Percentiles rank a stretch among this genome's conserved stretches.
These are phyloP conservation scores for Trichoderma harzianum DNA, from an alignment of 2,329 filamentous ascomycete species.

Conservation along the genomic window DNA sequence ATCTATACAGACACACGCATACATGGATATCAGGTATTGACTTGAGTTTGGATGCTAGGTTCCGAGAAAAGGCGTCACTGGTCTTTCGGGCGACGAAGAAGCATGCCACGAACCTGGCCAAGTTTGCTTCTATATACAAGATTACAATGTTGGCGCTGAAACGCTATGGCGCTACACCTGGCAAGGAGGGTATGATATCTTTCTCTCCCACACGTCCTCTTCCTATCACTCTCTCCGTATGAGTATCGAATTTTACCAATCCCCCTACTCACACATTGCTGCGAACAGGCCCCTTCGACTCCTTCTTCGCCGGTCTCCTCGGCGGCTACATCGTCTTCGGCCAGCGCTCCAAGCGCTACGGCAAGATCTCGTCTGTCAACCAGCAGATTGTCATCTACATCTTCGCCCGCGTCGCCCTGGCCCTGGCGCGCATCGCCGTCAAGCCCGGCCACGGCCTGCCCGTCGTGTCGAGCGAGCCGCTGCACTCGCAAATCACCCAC, in stretches of 20 bases:
- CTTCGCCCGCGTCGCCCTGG: slow-evolving; percentile 85
- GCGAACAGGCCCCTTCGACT: slow-evolving; percentile 64
- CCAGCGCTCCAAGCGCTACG: slow-evolving; percentile 55
- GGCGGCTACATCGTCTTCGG: slow-evolving; percentile 95
- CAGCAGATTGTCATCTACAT: slow-evolving; percentile 99
- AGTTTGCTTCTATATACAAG: slow-evolving; percentile 92
- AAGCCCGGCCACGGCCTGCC: slow-evolving; percentile 57
- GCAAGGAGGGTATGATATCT: slow-evolving; percentile 52
- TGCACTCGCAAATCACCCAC: slow-evolving; percentile 52
- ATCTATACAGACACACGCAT: neutral
- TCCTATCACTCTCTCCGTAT: neutral
- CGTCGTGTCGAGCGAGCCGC: slow-evolving; percentile 45
- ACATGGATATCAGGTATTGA: neutral
- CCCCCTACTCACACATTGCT: neutral
- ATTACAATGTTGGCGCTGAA: slow-evolving; percentile 71
- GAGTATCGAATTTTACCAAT: neutral
- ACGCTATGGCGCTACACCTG: slow-evolving; percentile 53
- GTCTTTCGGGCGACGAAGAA: slow-evolving; percentile 83
- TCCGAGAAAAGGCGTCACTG: slow-evolving; percentile 73
- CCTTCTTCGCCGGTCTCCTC: slow-evolving; percentile 79
- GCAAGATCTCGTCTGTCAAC: slow-evolving; percentile 74
- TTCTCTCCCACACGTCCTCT: neutral
- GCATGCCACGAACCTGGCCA: slow-evolving; percentile 87
- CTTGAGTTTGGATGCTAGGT: slow-evolving; percentile 30
- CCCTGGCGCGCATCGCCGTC: slow-evolving; percentile 77